Evolutionary conservation across 2,329 filamentous ascomycete genomes (phyloP), one percentile per base, ranked within the genome.

Genomic region (Orbilia brochopaga): DNA sequence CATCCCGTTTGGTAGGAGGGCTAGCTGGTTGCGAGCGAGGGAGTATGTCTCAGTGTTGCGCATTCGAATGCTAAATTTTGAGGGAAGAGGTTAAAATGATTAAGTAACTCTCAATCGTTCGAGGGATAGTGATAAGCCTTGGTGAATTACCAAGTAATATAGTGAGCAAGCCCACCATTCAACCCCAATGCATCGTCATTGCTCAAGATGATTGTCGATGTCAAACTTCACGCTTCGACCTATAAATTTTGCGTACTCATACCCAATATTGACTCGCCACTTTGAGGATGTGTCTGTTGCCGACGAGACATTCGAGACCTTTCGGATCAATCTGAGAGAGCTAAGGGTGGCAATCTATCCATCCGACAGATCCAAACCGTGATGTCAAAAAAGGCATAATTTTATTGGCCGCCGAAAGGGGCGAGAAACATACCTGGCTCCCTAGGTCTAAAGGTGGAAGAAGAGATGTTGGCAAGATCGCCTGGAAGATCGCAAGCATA

Each of bases 241-340:
- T 74, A 94, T 80, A 2, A 83, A 84, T 70, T 88, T 82, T 5
- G 90, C 85, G 73, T 89, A 86, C 77, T 94, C 91, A 89, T 89
- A 92, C 0, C 87, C 86, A 65, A 90, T 87, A 75, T 90, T 90
- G 8, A 92, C 88, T 76, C 88, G 86, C 89, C 90, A 94, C 79
- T 89, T 88, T 3, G 85, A 86, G 0, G 86, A 86, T 24, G 84
- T 80, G 79, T 92, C 90, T 13, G 74, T 74, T 7, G 8, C 82
- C 81, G 24, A 82, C 79, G 15, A 83, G 37, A 60, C 83, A 15
- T 81, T 79, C 3, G 86, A 87, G 1, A 90, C 87, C 46, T 87
- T 84, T 35, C 90, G 83, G 35, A 94, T 79, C 75, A 94, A 77
- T 46, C 89, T 80, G 78, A 94, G 79, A 75, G 88, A 90, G 1